A percentile compares a stretch with the other conserved stretches of the same genome.
Evolutionary conservation across 371 early-diverging fungal species (phyloP).

Genomic region (Saksenaea vasiformis): DNA sequence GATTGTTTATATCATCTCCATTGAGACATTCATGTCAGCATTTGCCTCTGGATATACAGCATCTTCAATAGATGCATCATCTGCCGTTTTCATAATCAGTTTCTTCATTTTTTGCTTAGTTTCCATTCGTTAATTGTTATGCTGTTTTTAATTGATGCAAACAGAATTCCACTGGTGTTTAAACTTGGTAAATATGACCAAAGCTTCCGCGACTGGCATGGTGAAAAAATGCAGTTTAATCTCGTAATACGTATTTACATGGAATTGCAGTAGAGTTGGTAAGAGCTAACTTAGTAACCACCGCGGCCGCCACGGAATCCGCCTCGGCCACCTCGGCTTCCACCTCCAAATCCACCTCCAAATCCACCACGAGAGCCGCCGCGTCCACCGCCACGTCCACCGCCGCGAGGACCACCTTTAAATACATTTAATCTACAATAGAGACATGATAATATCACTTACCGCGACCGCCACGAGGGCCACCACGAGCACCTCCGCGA

Average conservation of each 20-base stretch:
- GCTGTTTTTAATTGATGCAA: too few relatives aligned
- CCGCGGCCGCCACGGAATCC: conserved; percentile 21
- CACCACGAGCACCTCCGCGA: conserved; percentile 36
- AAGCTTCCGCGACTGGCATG: too few relatives aligned
- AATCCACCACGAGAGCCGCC: conserved; percentile 41
- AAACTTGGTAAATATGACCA: too few relatives aligned
- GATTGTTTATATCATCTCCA: too few relatives aligned
- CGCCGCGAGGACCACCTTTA: conserved; percentile 25
- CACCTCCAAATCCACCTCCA: conserved; percentile 20
- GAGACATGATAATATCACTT: neutral
- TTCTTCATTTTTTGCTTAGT: too few relatives aligned
- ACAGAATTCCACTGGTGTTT: too few relatives aligned
- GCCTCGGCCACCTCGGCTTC: conserved; percentile 21
- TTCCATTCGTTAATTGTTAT: too few relatives aligned
- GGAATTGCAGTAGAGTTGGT: neutral
- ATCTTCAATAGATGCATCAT: too few relatives aligned
- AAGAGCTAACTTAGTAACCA: conserved; percentile 10
- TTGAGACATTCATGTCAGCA: too few relatives aligned
- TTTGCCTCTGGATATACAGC: too few relatives aligned
- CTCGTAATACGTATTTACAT: conserved; percentile 1
- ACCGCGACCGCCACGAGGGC: conserved; percentile 26
- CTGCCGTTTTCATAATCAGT: too few relatives aligned
- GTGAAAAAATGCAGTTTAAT: neutral
- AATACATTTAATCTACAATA: neutral
- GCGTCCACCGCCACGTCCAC: conserved; percentile 20